Base-by-base conservation (phyloP, 2,329 filamentous ascomycete species). In the Neoscytalidium dimidiatum region DNA sequence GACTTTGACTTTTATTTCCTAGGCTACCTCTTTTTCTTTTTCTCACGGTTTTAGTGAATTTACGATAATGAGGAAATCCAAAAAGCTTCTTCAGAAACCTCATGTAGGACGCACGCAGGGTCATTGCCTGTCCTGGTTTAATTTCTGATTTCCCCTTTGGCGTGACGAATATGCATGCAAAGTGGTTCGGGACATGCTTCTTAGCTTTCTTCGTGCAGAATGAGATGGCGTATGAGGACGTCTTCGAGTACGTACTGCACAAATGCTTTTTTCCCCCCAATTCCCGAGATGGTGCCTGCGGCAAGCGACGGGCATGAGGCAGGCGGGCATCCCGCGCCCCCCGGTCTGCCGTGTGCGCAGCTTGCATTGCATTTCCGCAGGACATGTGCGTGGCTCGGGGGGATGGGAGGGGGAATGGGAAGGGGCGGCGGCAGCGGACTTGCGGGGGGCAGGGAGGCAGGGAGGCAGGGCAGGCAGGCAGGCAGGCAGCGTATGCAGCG, bases 11-110 rank as follows among this genome's bases (percentile, higher is more conserved):
- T 60, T 26, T n/a, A 23, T 60, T 35, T 60, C 28, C 41, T 60
- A 33, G 41, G 35, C 17, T 46, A 26, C 14, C 13, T 41, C 17
- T 60, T 46, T 14, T 57, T 33, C 14, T 11, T 56, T 46, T 19
- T 58, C 53, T 60, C 56, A 60, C 56, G 56, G 56, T 60, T 60
- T 44, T 29, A 44, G 38, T 44, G 56, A 46, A 29, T 26, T 60
- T 46, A 60, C 46, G 56, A 60, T 60, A 60, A 60, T 60, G 56
- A 46, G 56, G 56, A 60, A 60, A 60, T 60, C 41, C 56, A 60
- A 60, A 60, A 60, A 60, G 56, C 56, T 46, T 28, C n/a, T 46
- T 60, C 56, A 57, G 28, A 28, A 31, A 31, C 19, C 14, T 31
- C 23, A 33, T 33, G 6, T 28, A 52, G 7, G 21, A 9, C 14